These are phyloP conservation scores for Thermothielavioides terrestris DNA, from an alignment of 495 filamentous ascomycete genomes.

Conservation along the genomic window DNA sequence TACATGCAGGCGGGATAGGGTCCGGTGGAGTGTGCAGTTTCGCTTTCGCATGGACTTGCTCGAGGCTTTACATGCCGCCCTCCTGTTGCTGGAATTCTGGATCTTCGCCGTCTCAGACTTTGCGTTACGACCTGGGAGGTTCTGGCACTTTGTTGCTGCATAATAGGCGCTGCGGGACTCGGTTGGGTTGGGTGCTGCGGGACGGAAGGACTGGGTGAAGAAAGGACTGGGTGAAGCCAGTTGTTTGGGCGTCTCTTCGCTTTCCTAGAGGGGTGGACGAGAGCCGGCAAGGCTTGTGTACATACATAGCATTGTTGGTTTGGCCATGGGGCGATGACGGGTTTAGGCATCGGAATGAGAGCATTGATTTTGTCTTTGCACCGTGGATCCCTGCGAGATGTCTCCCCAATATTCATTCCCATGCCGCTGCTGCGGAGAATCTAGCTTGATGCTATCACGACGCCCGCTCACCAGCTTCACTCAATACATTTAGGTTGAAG, in stretches of 20 bases:
- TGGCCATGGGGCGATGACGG: slow-evolving; percentile 9
- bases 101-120: not conserved
- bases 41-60: slow-evolving; percentile 1
- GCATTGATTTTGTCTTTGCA: slow-evolving; percentile 11
- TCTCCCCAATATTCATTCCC: too few relatives aligned
- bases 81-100: slow-evolving; percentile 6
- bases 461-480: too few relatives aligned
- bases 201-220: not conserved
- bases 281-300: slow-evolving; percentile 8
- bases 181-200: not conserved
- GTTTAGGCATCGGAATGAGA: slow-evolving; percentile 18
- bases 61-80: slow-evolving; percentile 1
- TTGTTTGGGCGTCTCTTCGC: not conserved
- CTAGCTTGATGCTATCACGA: too few relatives aligned
- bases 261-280: not conserved
- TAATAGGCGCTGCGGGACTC: slow-evolving; percentile 8
- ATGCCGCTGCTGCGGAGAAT: too few relatives aligned
- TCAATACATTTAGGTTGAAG: too few relatives aligned
- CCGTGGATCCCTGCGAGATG: not conserved
- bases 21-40: slow-evolving; percentile 9
- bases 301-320: slow-evolving; percentile 19
- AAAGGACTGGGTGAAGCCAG: slow-evolving; percentile 4
- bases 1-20: slow-evolving; percentile 13
- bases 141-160: slow-evolving; percentile 5
- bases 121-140: not conserved